Percentiles rank a stretch among this genome's conserved stretches.
phyloP scores from a whole-genome alignment of 305 asterid species.

The Fraxinus latifolia region DNA sequence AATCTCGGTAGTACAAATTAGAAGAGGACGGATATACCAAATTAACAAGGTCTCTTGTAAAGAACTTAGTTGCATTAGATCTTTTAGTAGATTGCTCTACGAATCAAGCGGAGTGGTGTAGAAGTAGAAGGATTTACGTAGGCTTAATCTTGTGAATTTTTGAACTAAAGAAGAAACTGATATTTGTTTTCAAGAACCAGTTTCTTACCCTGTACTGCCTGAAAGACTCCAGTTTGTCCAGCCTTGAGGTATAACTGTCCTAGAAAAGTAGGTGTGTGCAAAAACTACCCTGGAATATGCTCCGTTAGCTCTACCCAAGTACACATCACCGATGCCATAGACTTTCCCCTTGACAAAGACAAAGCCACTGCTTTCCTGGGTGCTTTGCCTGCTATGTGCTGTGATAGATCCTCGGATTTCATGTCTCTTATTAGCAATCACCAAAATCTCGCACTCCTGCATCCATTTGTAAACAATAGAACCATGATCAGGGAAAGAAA shows the following conservation, averaged over 20 bases:
- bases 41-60: neutral
- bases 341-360: conserved; percentile 65
- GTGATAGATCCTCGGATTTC: conserved; percentile 66
- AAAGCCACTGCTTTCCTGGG: conserved; percentile 58
- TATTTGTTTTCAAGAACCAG: neutral
- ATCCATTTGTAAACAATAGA: neutral
- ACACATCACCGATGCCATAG: conserved; percentile 62
- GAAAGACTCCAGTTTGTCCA: conserved; percentile 66
- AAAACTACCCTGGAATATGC: conserved; percentile 65
- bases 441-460: conserved; percentile 78
- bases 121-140: neutral
- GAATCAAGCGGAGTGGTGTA: neutral
- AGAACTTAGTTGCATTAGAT: neutral
- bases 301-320: conserved; percentile 72
- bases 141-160: neutral
- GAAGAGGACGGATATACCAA: neutral
- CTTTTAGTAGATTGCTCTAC: neutral
- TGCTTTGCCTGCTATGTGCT: conserved; percentile 57
- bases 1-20: neutral
- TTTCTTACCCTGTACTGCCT: conserved; percentile 56
- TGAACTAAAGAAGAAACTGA: neutral
- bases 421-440: conserved; percentile 36
- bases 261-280: conserved; percentile 71
- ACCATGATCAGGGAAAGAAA: neutral
- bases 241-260: conserved; percentile 55